Base-by-base conservation (phyloP, 768 basidiomycete genomes). In the Kwoniella shandongensis region DNA sequence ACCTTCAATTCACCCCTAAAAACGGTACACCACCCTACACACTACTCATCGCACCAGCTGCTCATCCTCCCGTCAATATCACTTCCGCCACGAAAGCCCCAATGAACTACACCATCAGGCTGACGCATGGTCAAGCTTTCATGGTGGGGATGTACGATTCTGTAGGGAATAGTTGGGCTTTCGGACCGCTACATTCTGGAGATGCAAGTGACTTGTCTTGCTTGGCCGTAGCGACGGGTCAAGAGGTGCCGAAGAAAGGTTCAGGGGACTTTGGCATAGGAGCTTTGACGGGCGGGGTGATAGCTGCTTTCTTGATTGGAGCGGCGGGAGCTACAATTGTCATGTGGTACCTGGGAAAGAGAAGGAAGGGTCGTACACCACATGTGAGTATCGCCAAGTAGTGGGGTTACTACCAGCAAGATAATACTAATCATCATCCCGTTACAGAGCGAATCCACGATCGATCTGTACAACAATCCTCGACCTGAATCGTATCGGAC, bases 41-140 rank as follows among this genome's bases (percentile, higher is more conserved):
- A 2, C 48, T 70, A 2, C 38, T 70, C 20, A 60, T 70, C 22
- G 69, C 69, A 10, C 69, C 69, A 6, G 65, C 69, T 4, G 51
- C 53, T 26, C 69, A 70, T 44, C 69, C 69, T 23, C 69, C 69
- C 8, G 63, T 70, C 48, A 70, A 70, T 35, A 70, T 70, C 58
- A 67, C 63, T 8, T 61, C 63, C 2, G 27, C 55, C 3, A 29
- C 59, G 25, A n/a, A 23, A 15, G 22, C 29, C 13, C 25, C 44
- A 13, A 62, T 70, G 58, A 70, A 70, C 51, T 70, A 70, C 41
- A 70, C 68, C 13, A 47, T 70, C 10, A 49, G 65, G 4, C 49
- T 70, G 20, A 67, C 69, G 2, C 69, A 70, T 50, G 69, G 69
- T 22, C 65, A 70, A 58, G 60, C 69, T 22, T 70, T 70, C 61